Evolutionary conservation across 1,139 yeast genomes (phyloP), one percentile per base, ranked within the genome.

Genomic region (Scheffersomyces illinoinensis): DNA sequence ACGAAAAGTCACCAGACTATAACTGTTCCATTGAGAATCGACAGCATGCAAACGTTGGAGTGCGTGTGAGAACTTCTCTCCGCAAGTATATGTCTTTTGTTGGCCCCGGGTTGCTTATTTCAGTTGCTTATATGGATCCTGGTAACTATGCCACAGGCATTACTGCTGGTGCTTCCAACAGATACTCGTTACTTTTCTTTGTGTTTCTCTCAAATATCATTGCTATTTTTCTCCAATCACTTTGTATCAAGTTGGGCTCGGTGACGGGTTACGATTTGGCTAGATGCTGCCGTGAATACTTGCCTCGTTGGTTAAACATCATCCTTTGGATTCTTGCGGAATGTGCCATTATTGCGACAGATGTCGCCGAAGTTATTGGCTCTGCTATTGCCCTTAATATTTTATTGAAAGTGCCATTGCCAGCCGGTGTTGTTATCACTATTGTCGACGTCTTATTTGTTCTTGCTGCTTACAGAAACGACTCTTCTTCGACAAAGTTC

Each of bases 351-450:
- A 85, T 91, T 56, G 92, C 96, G 1, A 91, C 96, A 0, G 96
- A 91, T 77, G 82, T 91, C 10, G 96, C 96, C 3, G 97, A 91
- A 68, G 96, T 91, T 47, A 89, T 91, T 58, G 97, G 96, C 66
- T 85, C 92, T n/a, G 96, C 96, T 4, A 86, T 91, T 66, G 95
- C 96, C 0, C 76, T 91, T 60, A 90, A 91, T 68, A 87, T 91
- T 57, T 77, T 91, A 60, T 66, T 89, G 53, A 81, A 81, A 56
- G 79, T 91, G 18, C 96, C 96, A 0, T 76, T 91, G 48, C 88
- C 93, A 10, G 95, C 93, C 0, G 96, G 96, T 58, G 92, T 90
- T 8, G 85, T 81, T 12, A 79, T 90, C 54, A 89, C 96, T 2
- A 82, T 89, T 48, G 80, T 84, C 2, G 96, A 91, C 71, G 95